These are phyloP conservation scores for Mycotypha africana DNA, from an alignment of 371 early-diverging fungal genomes.

Conservation along the genomic window DNA sequence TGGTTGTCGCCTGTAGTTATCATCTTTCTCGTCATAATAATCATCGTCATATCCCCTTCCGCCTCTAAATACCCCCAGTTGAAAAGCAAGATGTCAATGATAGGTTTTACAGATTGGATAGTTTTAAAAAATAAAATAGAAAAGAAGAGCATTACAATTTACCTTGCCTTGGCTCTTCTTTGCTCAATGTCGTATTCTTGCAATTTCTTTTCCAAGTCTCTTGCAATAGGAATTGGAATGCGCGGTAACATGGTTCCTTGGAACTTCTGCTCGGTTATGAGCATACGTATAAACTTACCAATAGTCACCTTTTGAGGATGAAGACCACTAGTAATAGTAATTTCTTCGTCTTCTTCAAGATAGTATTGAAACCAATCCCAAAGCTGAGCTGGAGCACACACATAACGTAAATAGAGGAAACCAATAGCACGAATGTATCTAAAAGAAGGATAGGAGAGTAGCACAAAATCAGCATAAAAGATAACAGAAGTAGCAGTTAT, in stretches of 20 bases:
- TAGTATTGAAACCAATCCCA: constrained; percentile 85
- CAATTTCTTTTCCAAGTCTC: constrained; percentile 65
- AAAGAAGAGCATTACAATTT: too few species aligned
- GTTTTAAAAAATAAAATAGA: too few species aligned
- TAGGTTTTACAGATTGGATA: too few species aligned
- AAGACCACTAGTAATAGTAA: constrained; percentile 61
- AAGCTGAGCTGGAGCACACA: constrained; percentile 70
- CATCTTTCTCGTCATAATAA: not conserved
- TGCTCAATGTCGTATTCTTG: constrained; percentile 48
- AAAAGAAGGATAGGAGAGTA: too few species aligned
- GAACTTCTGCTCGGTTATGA: constrained; percentile 68
- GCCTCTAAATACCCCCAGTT: not conserved
- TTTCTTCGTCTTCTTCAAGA: constrained; percentile 75
- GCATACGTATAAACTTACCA: constrained; percentile 59
- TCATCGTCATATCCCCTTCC: constrained; percentile 1
- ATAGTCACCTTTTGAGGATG: constrained; percentile 64
- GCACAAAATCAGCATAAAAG: not conserved
- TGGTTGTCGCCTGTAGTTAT: not conserved
- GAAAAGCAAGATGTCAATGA: not conserved
- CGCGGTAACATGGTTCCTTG: constrained; percentile 79
- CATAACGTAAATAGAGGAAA: constrained; percentile 82
- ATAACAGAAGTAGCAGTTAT: too few species aligned
- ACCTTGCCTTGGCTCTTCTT: constrained; percentile 1
- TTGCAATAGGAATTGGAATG: constrained; percentile 79
- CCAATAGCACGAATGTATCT: constrained; percentile 81